Base-by-base conservation (phyloP, 176 grass and related monocot species). In the Poa annua region DNA sequence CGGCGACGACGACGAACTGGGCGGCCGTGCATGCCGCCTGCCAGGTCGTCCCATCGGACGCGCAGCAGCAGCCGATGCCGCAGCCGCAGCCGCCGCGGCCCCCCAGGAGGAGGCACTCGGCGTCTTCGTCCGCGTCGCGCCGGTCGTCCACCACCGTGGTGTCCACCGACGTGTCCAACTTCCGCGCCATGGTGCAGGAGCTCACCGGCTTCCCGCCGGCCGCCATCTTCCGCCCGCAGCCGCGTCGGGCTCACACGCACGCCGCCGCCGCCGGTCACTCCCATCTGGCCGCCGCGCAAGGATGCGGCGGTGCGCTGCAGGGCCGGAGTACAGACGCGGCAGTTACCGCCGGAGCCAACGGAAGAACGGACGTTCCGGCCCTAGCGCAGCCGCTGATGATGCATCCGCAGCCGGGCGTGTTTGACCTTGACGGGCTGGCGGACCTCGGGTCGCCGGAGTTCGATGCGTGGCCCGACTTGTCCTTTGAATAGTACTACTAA, bases 111-210 rank as follows among this genome's bases (percentile, higher is more conserved):
- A 78, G 76, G 55, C 88, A 66, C 26, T 36, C 60, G 24, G 16
- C 76, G 80, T 17, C 52, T 52, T 49, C 83, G 57, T 19, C 53
- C 53, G 57, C 83, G 66, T 81, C 70, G 77, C 66, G 80, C 11
- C 74, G 79, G 10, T 86, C 88, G 66, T 79, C 88, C 38, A 86
- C 84, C 74, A 90, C 88, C 49, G 84, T 90, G 20, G 84, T 90
- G 5, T 32, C 88, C 0, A 99, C 96, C 20, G 89, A 99, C 85
- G 90, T 88, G 42, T 83, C 86, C 62, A 99, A 96, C 76, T 99
- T 99, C 82, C 93, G 93, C 45, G 85, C 93, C 89, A 96, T 92
- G 93, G 96, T 99, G 78, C 96, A 99, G 79, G 92, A 99, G 89
- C 87, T 99, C 91, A 99, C 96, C 19, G 93, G 96, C 51, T 99